phyloP scores from a whole-genome alignment of 2,329 filamentous ascomycete species.

The Penicillium sp. region DNA sequence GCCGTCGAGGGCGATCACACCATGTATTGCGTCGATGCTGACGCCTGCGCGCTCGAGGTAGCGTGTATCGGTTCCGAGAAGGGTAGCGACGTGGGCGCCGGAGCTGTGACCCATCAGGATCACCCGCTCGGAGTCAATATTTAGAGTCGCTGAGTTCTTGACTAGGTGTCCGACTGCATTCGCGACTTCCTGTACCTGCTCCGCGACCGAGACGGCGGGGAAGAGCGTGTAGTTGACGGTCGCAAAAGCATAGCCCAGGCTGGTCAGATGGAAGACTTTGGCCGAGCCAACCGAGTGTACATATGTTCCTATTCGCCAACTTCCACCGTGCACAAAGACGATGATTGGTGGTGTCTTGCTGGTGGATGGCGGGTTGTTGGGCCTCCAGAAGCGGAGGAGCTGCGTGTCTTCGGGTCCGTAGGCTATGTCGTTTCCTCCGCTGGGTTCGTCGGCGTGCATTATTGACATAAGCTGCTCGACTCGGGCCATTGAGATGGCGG shows the following conservation, averaged over 20 bases:
- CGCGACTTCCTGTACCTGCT: not conserved
- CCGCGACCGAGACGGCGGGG: not conserved
- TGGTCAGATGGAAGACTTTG: not conserved
- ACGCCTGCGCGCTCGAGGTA: not conserved
- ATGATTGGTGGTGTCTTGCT: not conserved
- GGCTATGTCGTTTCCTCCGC: not conserved
- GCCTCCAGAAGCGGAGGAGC: not conserved
- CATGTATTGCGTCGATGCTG: not conserved
- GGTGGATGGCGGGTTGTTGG: not conserved
- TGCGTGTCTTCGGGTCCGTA: not conserved
- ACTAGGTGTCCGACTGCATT: not conserved
- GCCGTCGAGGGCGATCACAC: not conserved
- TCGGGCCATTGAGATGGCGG: not conserved
- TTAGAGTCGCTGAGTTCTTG: not conserved
- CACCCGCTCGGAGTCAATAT: not conserved
- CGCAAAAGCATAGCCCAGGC: not conserved
- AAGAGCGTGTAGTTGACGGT: not conserved
- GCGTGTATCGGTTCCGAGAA: not conserved
- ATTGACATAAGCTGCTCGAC: not conserved
- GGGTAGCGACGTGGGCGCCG: not conserved
- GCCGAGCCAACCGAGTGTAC: not conserved
- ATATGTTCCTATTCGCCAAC: not conserved
- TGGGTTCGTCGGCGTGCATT: not conserved
- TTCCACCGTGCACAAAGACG: not conserved
- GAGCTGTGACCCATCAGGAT: not conserved